Evolutionary conservation across 345 rosid species (phyloP).

Genomic region (Passiflora organensis): DNA sequence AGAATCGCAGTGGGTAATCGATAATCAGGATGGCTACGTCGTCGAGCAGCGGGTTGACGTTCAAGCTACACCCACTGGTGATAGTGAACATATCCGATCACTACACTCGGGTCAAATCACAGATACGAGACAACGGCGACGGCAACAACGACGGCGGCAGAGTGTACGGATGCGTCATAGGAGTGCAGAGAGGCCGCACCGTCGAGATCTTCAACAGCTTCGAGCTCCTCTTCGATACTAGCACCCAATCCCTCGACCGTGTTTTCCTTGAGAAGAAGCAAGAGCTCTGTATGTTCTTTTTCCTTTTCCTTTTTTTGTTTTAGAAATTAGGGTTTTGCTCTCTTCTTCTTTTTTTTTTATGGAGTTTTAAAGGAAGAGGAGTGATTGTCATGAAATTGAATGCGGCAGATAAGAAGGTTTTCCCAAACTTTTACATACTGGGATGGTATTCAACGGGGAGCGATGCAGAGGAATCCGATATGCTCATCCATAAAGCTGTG

Average conservation of each 20-base stretch:
- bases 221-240: slow-evolving; percentile 79
- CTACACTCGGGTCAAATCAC: slow-evolving; percentile 83
- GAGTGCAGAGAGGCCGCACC: slow-evolving; percentile 85
- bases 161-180: slow-evolving; percentile 92
- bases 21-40: slow-evolving; percentile 74
- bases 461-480: slow-evolving; percentile 83
- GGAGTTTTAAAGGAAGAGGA: no score
- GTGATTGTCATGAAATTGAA: no score
- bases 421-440: slow-evolving; percentile 74
- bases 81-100: slow-evolving; percentile 93
- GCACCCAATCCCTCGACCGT: slow-evolving; percentile 65
- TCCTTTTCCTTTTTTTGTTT: slow-evolving; percentile 1
- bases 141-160: slow-evolving; percentile 33
- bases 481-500: slow-evolving; percentile 92
- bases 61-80: slow-evolving; percentile 93
- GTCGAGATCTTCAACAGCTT: slow-evolving; percentile 98
- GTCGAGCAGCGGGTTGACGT: slow-evolving; percentile 91
- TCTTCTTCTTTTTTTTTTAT: not conserved
- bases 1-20: no score
- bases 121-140: slow-evolving; percentile 35
- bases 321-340: not conserved
- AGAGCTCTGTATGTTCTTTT: slow-evolving; percentile 64
- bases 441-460: slow-evolving; percentile 97
- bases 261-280: slow-evolving; percentile 93
- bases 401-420: slow-evolving; percentile 76